Base-by-base conservation (phyloP, 2,329 filamentous ascomycete genomes). In the Penicillium corylophilum region DNA sequence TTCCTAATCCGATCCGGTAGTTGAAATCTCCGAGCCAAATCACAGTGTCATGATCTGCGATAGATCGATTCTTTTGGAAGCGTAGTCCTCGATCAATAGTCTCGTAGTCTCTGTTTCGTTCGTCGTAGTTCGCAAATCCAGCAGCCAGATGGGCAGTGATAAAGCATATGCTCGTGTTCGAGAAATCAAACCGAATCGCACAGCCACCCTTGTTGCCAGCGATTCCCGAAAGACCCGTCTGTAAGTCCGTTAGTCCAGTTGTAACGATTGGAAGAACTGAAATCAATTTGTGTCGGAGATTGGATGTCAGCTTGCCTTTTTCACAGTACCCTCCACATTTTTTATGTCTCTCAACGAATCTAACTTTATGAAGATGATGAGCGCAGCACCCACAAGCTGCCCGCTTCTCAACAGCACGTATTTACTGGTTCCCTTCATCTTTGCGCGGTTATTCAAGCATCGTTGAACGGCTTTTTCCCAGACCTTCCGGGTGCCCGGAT, bases 11-110 rank as follows among this genome's bases (percentile, higher is more conserved):
- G 63, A 99, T 95, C 16, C 94, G 87, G 72, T 99, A 99, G 68
- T 99, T 99, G 77, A 99, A 99, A 71, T 99, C 94, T 5, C 94
- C 94, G 38, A 96, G 81, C 93, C 94, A 99, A 47, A 96, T 87
- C 31, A 97, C 87, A 20, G 89, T 86, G 59, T 88, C 90, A 67
- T 99, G 94, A 68, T 97, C 88, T 63, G 94, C 90, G 56, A 99
- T 97, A 5, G 88, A 83, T 51, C 91, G 81, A 64, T 96, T 96
- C 48, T 90, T 83, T 71, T 96, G 93, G 67, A 99, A 99, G 35
- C 89, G 84, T 29, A 99, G 73, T 3, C 94, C 94, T 54, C 89
- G 83, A 60, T 89, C 87, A 55, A 96, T 96, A 3, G 89, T 96
- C 44, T 85, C 82, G 69, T 96, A 99, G 71, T 99, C 94, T 50